Evolutionary conservation across 768 basidiomycete genomes (phyloP).

Genomic region (Boletellus ananiceps): DNA sequence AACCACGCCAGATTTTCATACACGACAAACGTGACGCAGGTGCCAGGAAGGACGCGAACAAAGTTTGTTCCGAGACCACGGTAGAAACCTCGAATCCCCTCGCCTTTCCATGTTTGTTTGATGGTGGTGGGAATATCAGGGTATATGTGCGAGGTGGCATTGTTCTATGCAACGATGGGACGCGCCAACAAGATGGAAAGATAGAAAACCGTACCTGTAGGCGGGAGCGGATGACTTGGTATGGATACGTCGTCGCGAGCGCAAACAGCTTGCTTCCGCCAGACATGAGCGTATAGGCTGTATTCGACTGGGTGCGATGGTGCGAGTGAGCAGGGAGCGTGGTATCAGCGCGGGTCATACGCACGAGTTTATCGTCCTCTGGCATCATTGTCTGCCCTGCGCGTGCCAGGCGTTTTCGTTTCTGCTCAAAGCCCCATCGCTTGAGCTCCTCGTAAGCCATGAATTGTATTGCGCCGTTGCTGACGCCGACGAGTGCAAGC

Average conservation of each 20-base stretch:
- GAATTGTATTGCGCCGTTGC: conserved; percentile 94
- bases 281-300: conserved; percentile 88
- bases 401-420: conserved; percentile 55
- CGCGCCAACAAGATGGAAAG: background rate
- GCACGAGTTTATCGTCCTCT: conserved; percentile 82
- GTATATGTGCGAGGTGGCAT: conserved; percentile 62
- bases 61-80: conserved; percentile 93
- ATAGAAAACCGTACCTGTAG: conserved; percentile 61
- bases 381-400: conserved; percentile 62
- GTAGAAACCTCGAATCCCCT: conserved; percentile 86
- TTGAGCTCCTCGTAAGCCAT: conserved; percentile 97
- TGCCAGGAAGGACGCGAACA: conserved; percentile 92
- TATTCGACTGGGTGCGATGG: conserved; percentile 62
- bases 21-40: conserved; percentile 96
- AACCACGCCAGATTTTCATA: conserved; percentile 92
- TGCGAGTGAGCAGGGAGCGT: background rate
- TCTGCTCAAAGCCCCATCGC: conserved; percentile 77
- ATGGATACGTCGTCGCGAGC: conserved; percentile 86
- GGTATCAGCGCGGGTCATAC: conserved; percentile 22
- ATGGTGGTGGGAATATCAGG: conserved; percentile 82
- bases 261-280: conserved; percentile 86
- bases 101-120: conserved; percentile 71
- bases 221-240: conserved; percentile 93
- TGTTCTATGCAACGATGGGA: conserved; percentile 43
- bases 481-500: conserved; percentile 86